A percentile compares a stretch with the other conserved stretches of the same genome.
Conservation (phyloP, 192 early-diverging fungal genomes). For the Coemansia sp. region DNA sequence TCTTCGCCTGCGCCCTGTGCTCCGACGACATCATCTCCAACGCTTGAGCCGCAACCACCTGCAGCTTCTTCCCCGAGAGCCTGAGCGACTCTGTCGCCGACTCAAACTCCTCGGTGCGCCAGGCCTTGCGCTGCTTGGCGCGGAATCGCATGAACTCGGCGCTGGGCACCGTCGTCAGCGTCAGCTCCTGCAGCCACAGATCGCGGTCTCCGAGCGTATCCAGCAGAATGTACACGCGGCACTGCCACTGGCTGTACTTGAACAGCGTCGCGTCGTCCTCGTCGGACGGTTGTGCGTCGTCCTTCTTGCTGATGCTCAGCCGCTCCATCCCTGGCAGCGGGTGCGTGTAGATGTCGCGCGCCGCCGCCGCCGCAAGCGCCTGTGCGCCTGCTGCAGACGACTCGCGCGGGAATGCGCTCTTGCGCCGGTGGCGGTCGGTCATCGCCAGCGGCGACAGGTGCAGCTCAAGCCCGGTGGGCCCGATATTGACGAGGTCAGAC, state of each 20-base stretch:
- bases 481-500: conserved; percentile 51
- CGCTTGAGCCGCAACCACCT: conserved; percentile 28
- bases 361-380: conserved; percentile 8
- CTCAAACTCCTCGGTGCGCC: conserved; percentile 32
- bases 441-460: conserved; percentile 50
- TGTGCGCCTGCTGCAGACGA: conserved; percentile 8
- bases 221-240: conserved; percentile 54
- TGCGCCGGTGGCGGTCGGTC: conserved; percentile 57
- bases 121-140: conserved; percentile 27
- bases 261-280: conserved; percentile 35
- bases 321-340: conserved; percentile 11
- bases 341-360: conserved; percentile 7
- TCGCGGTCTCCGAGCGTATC: conserved; percentile 46
- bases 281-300: conserved; percentile 4
- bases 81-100: conserved; percentile 32
- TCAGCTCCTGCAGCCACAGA: conserved; percentile 46
- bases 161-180: conserved; percentile 34
- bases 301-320: neutral
- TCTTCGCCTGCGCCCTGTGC: conserved; percentile 42
- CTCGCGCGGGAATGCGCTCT: conserved; percentile 49
- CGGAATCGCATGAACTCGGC: conserved; percentile 48
- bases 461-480: conserved; percentile 53
- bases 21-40: conserved; percentile 21
- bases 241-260: conserved; percentile 52
- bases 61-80: conserved; percentile 29